Conservation (phyloP, 352 stramenopile genomes). For the Peronospora destructor region DNA sequence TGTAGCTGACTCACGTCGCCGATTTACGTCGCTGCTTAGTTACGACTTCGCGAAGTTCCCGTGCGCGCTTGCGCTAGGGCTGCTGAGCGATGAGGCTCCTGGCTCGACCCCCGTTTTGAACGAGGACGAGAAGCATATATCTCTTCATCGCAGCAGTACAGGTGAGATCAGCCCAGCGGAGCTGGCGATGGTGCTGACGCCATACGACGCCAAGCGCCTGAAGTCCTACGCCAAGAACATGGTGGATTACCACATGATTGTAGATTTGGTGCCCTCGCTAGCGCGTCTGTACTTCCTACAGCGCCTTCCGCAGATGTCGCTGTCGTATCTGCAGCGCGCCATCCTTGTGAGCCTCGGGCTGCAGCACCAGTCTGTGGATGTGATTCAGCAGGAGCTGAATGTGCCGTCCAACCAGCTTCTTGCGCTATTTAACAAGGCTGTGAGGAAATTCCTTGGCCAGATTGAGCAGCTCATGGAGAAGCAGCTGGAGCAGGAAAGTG, state of each 20-base stretch:
- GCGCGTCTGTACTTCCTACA: slow-evolving; percentile 94
- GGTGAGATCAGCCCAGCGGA: slow-evolving; percentile 82
- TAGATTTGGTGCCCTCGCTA: slow-evolving; percentile 94
- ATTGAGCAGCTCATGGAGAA: slow-evolving; percentile 76
- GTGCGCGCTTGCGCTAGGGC: slow-evolving; percentile 84
- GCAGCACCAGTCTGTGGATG: slow-evolving; percentile 90
- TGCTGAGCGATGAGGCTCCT: slow-evolving; percentile 73
- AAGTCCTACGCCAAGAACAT: slow-evolving; percentile 98
- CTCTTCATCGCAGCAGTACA: slow-evolving; percentile 53
- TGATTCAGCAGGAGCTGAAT: slow-evolving; percentile 89
- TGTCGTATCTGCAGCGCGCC: slow-evolving; percentile 94
- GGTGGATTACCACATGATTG: slow-evolving; percentile 99
- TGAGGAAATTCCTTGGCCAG: slow-evolving; percentile 85
- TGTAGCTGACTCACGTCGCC: slow-evolving; percentile 88
- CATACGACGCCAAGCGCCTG: slow-evolving; percentile 96
- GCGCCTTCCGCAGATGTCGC: slow-evolving; percentile 85
- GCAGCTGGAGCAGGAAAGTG: slow-evolving; percentile 77
- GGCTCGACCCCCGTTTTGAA: slow-evolving; percentile 14
- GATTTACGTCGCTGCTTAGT: slow-evolving; percentile 91
- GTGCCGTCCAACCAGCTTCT: slow-evolving; percentile 94
- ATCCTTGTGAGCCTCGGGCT: slow-evolving; percentile 94
- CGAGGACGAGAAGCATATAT: slow-evolving; percentile 18
- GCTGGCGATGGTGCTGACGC: slow-evolving; percentile 90
- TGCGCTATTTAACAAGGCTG: slow-evolving; percentile 97
- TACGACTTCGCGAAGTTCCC: slow-evolving; percentile 91